phyloP scores from a whole-genome alignment of 495 filamentous ascomycete genomes.

The Neurospora discreta region DNA sequence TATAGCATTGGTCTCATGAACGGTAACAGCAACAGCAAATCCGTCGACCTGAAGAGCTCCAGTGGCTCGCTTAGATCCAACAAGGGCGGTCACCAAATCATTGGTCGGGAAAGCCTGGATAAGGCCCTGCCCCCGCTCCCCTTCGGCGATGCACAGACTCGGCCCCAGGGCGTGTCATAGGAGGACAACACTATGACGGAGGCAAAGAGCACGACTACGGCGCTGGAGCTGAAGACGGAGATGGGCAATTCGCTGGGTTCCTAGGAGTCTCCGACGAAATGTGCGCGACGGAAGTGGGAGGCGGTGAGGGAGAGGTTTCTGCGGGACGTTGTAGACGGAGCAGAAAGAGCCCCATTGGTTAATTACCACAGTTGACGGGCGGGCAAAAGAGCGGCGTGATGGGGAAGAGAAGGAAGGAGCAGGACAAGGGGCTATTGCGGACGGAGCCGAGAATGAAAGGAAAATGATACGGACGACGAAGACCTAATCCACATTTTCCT shows the following conservation, averaged over 20 bases:
- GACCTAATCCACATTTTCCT: background rate
- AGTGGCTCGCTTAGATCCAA: constrained; percentile 19
- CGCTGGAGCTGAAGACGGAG: constrained; percentile 11
- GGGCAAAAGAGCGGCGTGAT: background rate
- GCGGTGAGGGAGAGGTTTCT: background rate
- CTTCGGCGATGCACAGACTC: constrained; percentile 3
- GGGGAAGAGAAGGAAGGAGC: background rate
- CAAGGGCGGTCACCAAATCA: constrained; percentile 16
- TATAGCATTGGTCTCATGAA: constrained; percentile 16
- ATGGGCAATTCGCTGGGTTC: constrained; percentile 16
- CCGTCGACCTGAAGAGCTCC: constrained; percentile 13
- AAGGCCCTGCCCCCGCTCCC: constrained; percentile 48
- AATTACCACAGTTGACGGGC: background rate
- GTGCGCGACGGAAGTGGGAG: background rate
- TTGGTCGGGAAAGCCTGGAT: constrained; percentile 33
- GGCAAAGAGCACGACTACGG: background rate
- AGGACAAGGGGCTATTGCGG: background rate
- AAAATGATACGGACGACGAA: background rate
- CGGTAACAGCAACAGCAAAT: background rate
- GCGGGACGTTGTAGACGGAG: background rate
- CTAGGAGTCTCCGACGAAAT: background rate
- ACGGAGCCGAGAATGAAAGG: background rate
- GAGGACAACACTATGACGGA: constrained; percentile 1
- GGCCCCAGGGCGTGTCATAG: constrained; percentile 12
- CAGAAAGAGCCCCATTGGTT: background rate